Evolutionary conservation across 2,329 filamentous ascomycete genomes (phyloP).

Genomic region (Monosporascus cannonballus): DNA sequence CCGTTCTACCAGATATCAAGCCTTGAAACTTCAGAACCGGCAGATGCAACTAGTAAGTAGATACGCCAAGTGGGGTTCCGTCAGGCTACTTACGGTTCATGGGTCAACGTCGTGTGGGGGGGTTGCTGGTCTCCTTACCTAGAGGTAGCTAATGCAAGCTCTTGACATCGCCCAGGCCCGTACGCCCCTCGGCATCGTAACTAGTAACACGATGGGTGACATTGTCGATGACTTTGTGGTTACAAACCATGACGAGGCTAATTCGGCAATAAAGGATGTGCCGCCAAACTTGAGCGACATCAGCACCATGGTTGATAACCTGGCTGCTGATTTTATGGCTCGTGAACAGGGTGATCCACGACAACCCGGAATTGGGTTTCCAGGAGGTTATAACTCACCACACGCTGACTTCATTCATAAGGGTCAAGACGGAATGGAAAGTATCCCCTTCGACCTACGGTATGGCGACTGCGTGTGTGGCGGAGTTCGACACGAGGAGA

Average conservation of each 20-base stretch:
- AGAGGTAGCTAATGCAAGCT: no score
- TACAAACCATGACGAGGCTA: conserved; percentile 17
- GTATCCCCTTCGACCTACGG: conserved; percentile 46
- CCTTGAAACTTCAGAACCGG: no score
- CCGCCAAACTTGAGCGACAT: conserved; percentile 28
- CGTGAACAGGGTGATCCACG: conserved; percentile 44
- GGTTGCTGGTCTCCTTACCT: no score
- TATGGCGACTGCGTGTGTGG: conserved; percentile 47
- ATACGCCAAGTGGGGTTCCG: no score
- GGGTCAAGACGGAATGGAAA: conserved; percentile 36
- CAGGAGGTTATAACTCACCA: conserved; percentile 44
- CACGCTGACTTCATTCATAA: conserved; percentile 41
- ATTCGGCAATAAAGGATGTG: conserved; percentile 5
- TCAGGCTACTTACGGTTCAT: no score
- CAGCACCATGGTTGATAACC: conserved; percentile 30
- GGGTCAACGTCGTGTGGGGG: no score
- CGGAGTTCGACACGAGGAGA: conserved; percentile 39
- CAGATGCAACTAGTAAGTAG: no score
- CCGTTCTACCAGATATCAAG: no score
- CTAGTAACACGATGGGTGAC: conserved; percentile 11
- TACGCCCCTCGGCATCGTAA: no score
- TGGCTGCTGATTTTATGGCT: conserved; percentile 34
- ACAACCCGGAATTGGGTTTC: conserved; percentile 43
- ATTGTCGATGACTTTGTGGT: conserved; percentile 22
- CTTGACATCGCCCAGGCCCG: no score